These are phyloP conservation scores for Hypsizygus marmoreus DNA, from an alignment of 768 basidiomycete genomes.

Conservation along the genomic window DNA sequence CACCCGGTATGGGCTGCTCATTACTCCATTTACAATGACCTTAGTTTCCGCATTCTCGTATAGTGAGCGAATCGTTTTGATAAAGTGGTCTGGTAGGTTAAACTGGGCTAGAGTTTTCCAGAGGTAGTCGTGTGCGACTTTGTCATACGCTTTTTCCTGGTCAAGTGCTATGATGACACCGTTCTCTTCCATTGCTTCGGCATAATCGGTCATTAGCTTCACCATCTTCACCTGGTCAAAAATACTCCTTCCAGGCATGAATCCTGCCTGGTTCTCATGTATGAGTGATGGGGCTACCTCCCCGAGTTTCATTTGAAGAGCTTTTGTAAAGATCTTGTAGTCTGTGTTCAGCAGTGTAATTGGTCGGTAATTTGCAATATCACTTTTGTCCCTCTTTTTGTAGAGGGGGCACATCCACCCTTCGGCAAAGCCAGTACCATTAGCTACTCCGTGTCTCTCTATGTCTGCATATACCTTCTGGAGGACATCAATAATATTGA, in stretches of 20 bases:
- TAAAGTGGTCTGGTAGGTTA: too few species aligned
- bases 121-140: neutral
- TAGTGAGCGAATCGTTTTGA: neutral
- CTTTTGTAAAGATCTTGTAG: conserved; percentile 36
- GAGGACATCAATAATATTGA: conserved; percentile 16
- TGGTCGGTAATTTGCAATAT: conserved; percentile 38
- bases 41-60: conserved; percentile 2
- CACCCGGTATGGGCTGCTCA: conserved; percentile 6
- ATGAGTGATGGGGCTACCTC: neutral
- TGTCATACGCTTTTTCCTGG: too few species aligned
- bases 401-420: conserved; percentile 44
- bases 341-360: conserved; percentile 39
- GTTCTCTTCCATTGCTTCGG: conserved; percentile 22
- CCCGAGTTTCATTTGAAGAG: conserved; percentile 20
- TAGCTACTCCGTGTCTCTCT: conserved; percentile 17
- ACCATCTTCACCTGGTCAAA: neutral
- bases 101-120: too few species aligned
- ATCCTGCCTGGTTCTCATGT: neutral
- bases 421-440: conserved; percentile 18
- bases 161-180: too few species aligned
- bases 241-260: neutral
- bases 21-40: conserved; percentile 11
- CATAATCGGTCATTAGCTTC: conserved; percentile 11
- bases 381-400: conserved; percentile 36
- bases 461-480: conserved; percentile 28